Evolutionary conservation across 129 eudicot genomes (phyloP), one percentile per base, ranked within the genome.

Genomic region (Artemisia argyi): DNA sequence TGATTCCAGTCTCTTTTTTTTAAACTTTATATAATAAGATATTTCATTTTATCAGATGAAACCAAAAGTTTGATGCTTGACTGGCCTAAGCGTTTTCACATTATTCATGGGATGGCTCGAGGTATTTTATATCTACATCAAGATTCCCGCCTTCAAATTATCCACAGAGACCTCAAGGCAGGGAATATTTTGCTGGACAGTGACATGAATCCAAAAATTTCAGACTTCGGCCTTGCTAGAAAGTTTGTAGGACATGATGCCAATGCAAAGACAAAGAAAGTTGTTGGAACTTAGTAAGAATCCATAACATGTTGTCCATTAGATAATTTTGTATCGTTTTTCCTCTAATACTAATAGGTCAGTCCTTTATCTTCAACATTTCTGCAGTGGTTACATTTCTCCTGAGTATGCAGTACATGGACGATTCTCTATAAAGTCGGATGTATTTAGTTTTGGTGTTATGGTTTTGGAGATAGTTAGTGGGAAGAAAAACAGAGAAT

Each of bases 401-500:
- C 85, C 85, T 0, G 82, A 77, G 35, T 82, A 82, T 69, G 86
- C 83, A 47, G 66, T 78, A 47, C 77, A 82, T 2, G 83, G 86
- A 11, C 55, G 63, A 19, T 82, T 77, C 55, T 82, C 80, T 26
- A 52, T 49, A 22, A 81, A 81, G 76, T 81, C 85, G 1, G 82
- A 81, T 46, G 82, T 81, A 68, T 76, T 65, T 52, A 81, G 85
- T 65, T 81, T 71, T 44, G 84, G 84, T 1, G 84, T 75, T 47
- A 3, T 80, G 24, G 75, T 81, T 19, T 58, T 81, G 61, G 85
- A 81, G 68, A 81, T 76, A 39, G 74, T 81, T 46, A 76, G 85
- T 47, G 86, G 86, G 48, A 56, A 74, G 48, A 73, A 64, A 73
- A 82, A 82, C 72, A 77, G 79, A 49, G 82, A 58, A 65, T 82